Percentiles rank a stretch among this genome's conserved stretches.
Evolutionary conservation across 164 flowering plant genomes (phyloP).

Genomic region (Tetracentron sinense): DNA sequence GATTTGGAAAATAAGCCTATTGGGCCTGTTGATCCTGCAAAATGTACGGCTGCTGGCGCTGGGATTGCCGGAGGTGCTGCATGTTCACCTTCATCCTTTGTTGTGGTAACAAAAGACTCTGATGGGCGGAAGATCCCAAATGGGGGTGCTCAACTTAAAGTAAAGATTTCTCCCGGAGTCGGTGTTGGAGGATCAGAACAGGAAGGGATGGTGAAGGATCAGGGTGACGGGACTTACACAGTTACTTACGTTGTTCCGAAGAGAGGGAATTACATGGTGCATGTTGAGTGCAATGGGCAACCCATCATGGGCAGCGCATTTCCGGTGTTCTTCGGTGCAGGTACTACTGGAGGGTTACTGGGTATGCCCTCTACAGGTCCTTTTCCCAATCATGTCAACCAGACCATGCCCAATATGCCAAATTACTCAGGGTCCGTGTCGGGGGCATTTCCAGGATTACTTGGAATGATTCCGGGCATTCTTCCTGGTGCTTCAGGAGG

Average conservation of each 20-base stretch:
- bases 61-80: constrained; percentile 95
- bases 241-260: constrained; percentile 88
- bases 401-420: constrained; percentile 99
- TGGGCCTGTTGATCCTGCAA: constrained; percentile 84
- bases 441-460: constrained; percentile 82
- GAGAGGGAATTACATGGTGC: constrained; percentile 94
- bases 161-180: constrained; percentile 74
- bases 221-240: constrained; percentile 79
- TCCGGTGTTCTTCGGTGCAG: constrained; percentile 94
- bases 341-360: constrained; percentile 63
- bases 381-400: constrained; percentile 79
- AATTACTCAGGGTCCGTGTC: constrained; percentile 91
- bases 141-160: constrained; percentile 74
- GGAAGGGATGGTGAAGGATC: constrained; percentile 93
- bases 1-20: constrained; percentile 56
- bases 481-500: constrained; percentile 87
- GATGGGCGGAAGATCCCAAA: constrained; percentile 70
- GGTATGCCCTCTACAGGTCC: constrained; percentile 62
- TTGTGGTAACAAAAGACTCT: constrained; percentile 70
- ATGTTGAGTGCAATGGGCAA: constrained; percentile 81
- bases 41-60: constrained; percentile 86
- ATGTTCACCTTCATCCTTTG: constrained; percentile 61
- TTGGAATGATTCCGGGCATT: constrained; percentile 94
- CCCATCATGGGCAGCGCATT: constrained; percentile 93
- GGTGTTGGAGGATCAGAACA: constrained; percentile 92